Evolutionary conservation across 2,329 filamentous ascomycete species (phyloP), one percentile per base, ranked within the genome.

Genomic region (Shiraia bambusicola): DNA sequence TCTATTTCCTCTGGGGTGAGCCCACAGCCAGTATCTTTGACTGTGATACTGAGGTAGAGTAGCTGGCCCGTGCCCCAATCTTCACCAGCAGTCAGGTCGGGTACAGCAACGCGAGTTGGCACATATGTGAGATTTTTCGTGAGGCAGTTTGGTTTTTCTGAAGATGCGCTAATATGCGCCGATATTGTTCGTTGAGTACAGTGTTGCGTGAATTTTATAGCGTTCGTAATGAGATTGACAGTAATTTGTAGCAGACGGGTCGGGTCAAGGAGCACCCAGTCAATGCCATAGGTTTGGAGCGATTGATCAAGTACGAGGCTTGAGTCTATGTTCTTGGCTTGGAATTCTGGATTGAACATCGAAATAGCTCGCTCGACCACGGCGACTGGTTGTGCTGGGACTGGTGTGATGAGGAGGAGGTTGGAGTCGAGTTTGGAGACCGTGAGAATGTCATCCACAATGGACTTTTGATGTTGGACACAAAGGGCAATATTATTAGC

Each of bases 151-250:
- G 58, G 58, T 32, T 49, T 44, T 2, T 83, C 42, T 1, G 32
- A 16, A 3, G 50, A 49, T 5, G 67, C 70, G 16, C 68, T 63
- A 6, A 73, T 47, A 16, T 59, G 65, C 4, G 75, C 63, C 0
- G 54, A 65, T 40, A 75, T 69, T 6, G 54, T 54, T 3, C 70
- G 64, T n/a, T 42, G 52, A 0, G 58, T 35, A 3, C 58, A 54
- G 30, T 63, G 57, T 25, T 69, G 61, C 0, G 71, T 75, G 47
- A 75, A 75, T 39, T 75, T 75, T 58, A 75, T 72, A 0, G 70
- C 67, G 34, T 74, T 74, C 7, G 72, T 74, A n/a, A 74, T 61
- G 2, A 75, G 58, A 22, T 69, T 69, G 19, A 69, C 56, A 0
- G 71, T 59, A 3, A 75, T 69, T 31, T 75, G 72, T 2, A 74